phyloP scores from a whole-genome alignment of 2,329 filamentous ascomycete genomes.

The Ascomycota sp. region DNA sequence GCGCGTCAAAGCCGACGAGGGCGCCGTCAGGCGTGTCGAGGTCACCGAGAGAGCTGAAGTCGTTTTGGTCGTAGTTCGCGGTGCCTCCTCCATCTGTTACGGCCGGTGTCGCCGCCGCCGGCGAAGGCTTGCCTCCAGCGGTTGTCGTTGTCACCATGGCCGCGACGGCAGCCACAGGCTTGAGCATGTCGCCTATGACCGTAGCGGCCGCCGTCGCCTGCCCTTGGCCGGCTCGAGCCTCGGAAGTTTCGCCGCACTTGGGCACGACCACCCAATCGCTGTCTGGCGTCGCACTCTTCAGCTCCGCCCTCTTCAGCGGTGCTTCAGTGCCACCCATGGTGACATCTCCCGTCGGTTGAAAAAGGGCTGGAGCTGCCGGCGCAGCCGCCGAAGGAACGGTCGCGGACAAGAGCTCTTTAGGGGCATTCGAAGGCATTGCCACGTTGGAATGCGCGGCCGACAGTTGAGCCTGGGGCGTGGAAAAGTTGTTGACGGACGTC shows the following conservation, averaged over 20 bases:
- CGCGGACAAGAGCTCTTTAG: conserved; percentile 24
- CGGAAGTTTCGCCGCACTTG: conserved; percentile 31
- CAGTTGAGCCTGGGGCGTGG: conserved; percentile 38
- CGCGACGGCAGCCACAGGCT: too few species aligned
- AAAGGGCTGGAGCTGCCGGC: neutral
- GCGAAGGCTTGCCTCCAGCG: conserved; percentile 19
- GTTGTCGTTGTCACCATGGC: too few species aligned
- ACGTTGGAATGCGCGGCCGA: conserved; percentile 34
- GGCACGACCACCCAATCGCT: conserved; percentile 62
- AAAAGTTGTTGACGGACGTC: conserved; percentile 39
- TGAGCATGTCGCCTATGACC: too few species aligned
- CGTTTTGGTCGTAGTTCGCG: conserved; percentile 32
- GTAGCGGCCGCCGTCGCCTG: neutral
- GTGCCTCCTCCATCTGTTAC: conserved; percentile 20
- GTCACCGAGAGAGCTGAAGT: conserved; percentile 43
- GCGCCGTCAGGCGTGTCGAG: conserved; percentile 54
- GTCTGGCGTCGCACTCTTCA: conserved; percentile 24
- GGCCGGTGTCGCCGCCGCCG: conserved; percentile 23
- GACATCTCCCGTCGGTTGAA: conserved; percentile 13
- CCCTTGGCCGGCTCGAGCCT: conserved; percentile 6
- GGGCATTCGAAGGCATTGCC: conserved; percentile 31
- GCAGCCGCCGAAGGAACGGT: conserved; percentile 5
- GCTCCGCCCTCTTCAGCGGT: conserved; percentile 10
- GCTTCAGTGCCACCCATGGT: conserved; percentile 32
- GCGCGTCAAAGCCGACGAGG: conserved; percentile 43